Evolutionary conservation across 2,329 filamentous ascomycete genomes (phyloP).

Genomic region (Aspergillus costaricaensis): DNA sequence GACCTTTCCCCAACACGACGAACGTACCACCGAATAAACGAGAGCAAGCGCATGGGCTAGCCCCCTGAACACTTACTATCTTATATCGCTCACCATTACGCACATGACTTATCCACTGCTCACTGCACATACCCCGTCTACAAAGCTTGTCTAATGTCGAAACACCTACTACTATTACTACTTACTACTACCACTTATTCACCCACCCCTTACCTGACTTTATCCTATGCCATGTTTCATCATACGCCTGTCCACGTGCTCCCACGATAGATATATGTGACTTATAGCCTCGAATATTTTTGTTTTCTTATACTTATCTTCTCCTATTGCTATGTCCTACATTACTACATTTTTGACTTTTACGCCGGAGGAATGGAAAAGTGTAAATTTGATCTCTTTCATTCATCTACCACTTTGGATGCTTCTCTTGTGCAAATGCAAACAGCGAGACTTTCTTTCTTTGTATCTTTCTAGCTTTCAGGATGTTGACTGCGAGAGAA

Average conservation of each 20-base stretch:
- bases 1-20: neutral
- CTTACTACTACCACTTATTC: neutral
- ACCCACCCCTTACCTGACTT: slow-evolving; percentile 15
- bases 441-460: neutral
- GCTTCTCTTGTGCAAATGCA: slow-evolving; percentile 13
- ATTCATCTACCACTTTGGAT: slow-evolving; percentile 21
- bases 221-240: slow-evolving; percentile 14
- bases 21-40: neutral
- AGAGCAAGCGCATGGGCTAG: neutral
- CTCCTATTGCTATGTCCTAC: slow-evolving; percentile 23
- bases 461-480: neutral
- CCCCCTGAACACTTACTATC: neutral
- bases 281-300: slow-evolving; percentile 26
- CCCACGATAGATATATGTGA: slow-evolving; percentile 33
- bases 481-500: neutral
- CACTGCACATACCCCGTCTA: slow-evolving; percentile 19
- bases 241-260: slow-evolving; percentile 24
- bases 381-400: slow-evolving; percentile 12
- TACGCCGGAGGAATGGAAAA: slow-evolving; percentile 23
- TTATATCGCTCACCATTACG: slow-evolving; percentile 3
- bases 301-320: slow-evolving; percentile 16
- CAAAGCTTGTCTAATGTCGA: slow-evolving; percentile 19
- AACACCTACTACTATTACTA: slow-evolving; percentile 25
- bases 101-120: slow-evolving; percentile 15
- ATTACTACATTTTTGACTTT: slow-evolving; percentile 11